phyloP scores from a whole-genome alignment of 2,329 filamentous ascomycete genomes.

The Aspergillus hiratsukae region DNA sequence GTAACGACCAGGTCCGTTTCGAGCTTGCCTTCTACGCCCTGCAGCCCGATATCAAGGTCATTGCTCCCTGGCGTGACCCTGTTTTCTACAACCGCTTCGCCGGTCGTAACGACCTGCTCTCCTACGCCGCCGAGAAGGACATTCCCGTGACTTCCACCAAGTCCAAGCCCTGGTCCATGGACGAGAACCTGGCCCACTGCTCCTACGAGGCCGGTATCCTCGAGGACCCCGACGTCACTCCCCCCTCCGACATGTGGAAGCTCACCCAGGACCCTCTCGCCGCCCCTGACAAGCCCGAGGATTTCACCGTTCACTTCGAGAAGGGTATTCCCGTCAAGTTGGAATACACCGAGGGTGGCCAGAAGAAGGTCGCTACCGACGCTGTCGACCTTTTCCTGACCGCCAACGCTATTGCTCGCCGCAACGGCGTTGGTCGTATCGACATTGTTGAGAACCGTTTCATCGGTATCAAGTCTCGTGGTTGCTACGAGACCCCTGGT shows the following conservation, averaged over 20 bases:
- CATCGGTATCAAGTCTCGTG: slow-evolving; percentile 74
- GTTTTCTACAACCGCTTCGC: slow-evolving; percentile 47
- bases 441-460: slow-evolving; percentile 81
- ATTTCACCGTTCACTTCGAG: slow-evolving; percentile 68
- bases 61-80: slow-evolving; percentile 47
- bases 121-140: slow-evolving; percentile 44
- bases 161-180: slow-evolving; percentile 50
- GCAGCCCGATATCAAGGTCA: slow-evolving; percentile 45
- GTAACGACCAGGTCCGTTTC: slow-evolving; percentile 48
- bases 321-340: slow-evolving; percentile 71
- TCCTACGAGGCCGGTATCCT: slow-evolving; percentile 68
- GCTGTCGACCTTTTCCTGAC: slow-evolving; percentile 67
- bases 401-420: slow-evolving; percentile 66
- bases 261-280: slow-evolving; percentile 61
- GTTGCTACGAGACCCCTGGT: slow-evolving; percentile 64
- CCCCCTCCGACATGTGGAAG: slow-evolving; percentile 76
- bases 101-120: slow-evolving; percentile 47
- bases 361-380: slow-evolving; percentile 59
- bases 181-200: slow-evolving; percentile 57
- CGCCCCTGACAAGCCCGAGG: slow-evolving; percentile 65
- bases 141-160: slow-evolving; percentile 48
- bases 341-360: slow-evolving; percentile 48
- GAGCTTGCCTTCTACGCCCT: slow-evolving; percentile 49
- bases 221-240: slow-evolving; percentile 54
- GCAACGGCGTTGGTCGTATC: slow-evolving; percentile 71